A percentile compares a stretch with the other conserved stretches of the same genome.
phyloP scores from a whole-genome alignment of 768 basidiomycete genomes.

The Tephrocybe sp. region DNA sequence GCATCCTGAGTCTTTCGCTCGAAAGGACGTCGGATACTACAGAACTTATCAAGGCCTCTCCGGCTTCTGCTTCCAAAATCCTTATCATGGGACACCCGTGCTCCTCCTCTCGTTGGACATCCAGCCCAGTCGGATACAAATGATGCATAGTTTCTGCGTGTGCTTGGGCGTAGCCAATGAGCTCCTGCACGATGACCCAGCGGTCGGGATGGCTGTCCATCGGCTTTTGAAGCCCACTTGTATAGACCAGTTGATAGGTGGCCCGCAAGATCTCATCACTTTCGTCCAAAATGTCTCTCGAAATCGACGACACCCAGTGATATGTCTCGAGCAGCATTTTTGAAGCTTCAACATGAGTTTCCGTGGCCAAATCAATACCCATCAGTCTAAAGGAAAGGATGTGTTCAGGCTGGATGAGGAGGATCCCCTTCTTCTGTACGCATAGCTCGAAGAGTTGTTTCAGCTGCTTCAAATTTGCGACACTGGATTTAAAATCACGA shows the following conservation, averaged over 20 bases:
- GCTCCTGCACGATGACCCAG: slow-evolving; percentile 38
- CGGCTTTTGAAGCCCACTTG: slow-evolving; percentile 33
- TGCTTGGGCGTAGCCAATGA: slow-evolving; percentile 29
- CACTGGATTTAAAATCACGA: slow-evolving; percentile 31
- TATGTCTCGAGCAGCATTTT: slow-evolving; percentile 23
- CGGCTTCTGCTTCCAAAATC: slow-evolving; percentile 17
- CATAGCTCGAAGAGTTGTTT: slow-evolving; percentile 36
- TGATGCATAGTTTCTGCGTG: slow-evolving; percentile 15
- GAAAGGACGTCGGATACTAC: slow-evolving; percentile 20
- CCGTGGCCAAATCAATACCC: slow-evolving; percentile 34
- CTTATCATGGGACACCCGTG: slow-evolving; percentile 14
- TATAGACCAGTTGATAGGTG: slow-evolving; percentile 48
- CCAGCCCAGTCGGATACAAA: slow-evolving; percentile 20
- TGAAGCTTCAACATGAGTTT: slow-evolving; percentile 8
- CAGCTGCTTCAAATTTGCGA: slow-evolving; percentile 23
- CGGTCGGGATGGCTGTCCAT: slow-evolving; percentile 41
- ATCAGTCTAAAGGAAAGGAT: slow-evolving; percentile 49
- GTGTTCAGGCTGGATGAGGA: slow-evolving; percentile 53
- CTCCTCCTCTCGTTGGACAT: neutral
- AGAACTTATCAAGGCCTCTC: slow-evolving; percentile 10
- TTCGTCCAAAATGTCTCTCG: slow-evolving; percentile 43
- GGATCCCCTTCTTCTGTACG: slow-evolving; percentile 34
- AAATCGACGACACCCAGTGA: slow-evolving; percentile 23
- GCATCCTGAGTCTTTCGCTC: slow-evolving; percentile 16
- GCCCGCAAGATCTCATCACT: slow-evolving; percentile 47